These are phyloP conservation scores for Paecilomyces dactylethromorphus DNA, from an alignment of 2,329 filamentous ascomycete species.

Conservation along the genomic window DNA sequence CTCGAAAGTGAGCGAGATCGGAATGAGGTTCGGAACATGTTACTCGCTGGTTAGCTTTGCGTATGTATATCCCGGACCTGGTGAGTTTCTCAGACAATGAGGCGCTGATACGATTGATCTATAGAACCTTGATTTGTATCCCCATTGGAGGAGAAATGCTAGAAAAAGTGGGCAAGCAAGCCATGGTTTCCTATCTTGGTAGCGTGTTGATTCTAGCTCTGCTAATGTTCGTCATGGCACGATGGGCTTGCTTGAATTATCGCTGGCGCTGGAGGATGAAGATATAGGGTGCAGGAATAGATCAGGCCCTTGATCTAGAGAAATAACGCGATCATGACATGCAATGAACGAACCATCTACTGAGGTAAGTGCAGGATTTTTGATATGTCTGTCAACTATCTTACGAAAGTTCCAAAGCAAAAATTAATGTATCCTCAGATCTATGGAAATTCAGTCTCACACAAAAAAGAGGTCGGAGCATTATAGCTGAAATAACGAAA, in stretches of 20 bases:
- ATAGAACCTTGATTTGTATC: slow-evolving; percentile 39
- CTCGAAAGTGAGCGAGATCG: slow-evolving; percentile 43
- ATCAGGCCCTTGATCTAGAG: slow-evolving; percentile 12
- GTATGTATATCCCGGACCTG: slow-evolving; percentile 12
- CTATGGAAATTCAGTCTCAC: too few relatives aligned
- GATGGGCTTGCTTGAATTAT: slow-evolving; percentile 34
- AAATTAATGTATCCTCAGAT: too few relatives aligned
- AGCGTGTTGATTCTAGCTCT: slow-evolving; percentile 34
- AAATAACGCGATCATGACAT: not conserved
- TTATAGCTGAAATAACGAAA: too few relatives aligned
- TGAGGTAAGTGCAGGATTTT: too few relatives aligned
- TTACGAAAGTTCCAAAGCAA: too few relatives aligned
- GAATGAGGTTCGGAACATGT: slow-evolving; percentile 42
- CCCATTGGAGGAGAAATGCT: slow-evolving; percentile 46
- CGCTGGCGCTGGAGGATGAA: slow-evolving; percentile 31
- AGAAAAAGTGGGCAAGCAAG: slow-evolving; percentile 37
- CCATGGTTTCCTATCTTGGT: slow-evolving; percentile 42
- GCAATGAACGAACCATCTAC: not conserved
- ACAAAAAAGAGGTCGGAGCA: too few relatives aligned
- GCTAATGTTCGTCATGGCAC: slow-evolving; percentile 24
- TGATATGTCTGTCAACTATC: too few relatives aligned
- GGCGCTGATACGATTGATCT: too few relatives aligned
- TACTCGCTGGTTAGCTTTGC: slow-evolving; percentile 45
- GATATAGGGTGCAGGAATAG: slow-evolving; percentile 13
- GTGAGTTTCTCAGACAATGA: too few relatives aligned